Conservation (phyloP, 163 green algal species). For the Coccomyxa subellipsoidea region DNA sequence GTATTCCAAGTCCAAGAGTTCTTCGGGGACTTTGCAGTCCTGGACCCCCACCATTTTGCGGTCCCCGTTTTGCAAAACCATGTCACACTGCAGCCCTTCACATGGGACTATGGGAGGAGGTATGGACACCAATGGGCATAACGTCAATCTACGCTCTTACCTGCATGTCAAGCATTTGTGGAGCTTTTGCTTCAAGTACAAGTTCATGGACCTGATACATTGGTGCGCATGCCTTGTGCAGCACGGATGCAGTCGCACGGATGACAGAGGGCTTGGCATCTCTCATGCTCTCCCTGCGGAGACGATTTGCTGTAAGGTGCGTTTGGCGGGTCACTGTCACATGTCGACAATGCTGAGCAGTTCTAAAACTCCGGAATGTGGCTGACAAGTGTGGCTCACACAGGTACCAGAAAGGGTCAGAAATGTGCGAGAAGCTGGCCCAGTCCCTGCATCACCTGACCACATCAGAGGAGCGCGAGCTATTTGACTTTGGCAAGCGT, state of each 20-base stretch:
- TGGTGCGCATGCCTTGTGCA: no score
- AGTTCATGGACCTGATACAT: no score
- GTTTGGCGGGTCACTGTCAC: no score
- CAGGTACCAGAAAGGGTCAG: conserved; percentile 78
- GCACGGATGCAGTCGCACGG: conserved; percentile 49
- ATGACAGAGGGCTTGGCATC: conserved; percentile 80
- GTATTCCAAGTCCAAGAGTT: conserved; percentile 81
- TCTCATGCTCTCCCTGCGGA: conserved; percentile 84
- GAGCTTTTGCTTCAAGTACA: background rate
- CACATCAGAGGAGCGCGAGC: conserved; percentile 59
- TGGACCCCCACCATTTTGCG: conserved; percentile 82
- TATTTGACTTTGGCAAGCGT: conserved; percentile 90
- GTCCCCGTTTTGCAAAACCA: conserved; percentile 53
- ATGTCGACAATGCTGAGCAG: no score
- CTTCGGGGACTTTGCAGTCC: conserved; percentile 85
- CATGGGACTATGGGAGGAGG: conserved; percentile 52
- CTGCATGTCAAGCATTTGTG: background rate
- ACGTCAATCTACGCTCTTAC: background rate
- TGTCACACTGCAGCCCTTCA: conserved; percentile 46
- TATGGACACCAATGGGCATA: background rate
- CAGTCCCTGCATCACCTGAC: conserved; percentile 71
- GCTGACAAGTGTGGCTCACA: background rate
- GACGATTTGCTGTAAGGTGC: conserved; percentile 81
- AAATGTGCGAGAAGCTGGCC: conserved; percentile 71
- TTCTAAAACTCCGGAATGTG: no score